phyloP scores from a whole-genome alignment of 1,284 basidiomycete genomes.

The Sphagnurus paluster region DNA sequence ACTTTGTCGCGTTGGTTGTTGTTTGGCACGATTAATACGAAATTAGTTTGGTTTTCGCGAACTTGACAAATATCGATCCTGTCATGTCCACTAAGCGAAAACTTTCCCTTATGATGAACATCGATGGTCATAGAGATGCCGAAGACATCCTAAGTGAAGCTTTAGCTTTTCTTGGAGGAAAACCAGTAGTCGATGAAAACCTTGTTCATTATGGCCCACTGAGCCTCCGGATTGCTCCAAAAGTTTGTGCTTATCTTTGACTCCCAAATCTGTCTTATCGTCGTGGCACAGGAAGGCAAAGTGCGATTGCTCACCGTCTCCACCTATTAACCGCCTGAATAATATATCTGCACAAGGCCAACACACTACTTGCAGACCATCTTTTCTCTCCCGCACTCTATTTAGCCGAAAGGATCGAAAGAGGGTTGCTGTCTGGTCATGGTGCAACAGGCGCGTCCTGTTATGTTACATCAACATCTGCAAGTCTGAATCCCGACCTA shows the following conservation, averaged over 20 bases:
- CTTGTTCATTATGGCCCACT: slow-evolving; percentile 49
- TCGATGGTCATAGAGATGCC: slow-evolving; percentile 21
- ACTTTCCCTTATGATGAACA: slow-evolving; percentile 5
- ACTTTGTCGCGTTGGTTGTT: slow-evolving; percentile 30
- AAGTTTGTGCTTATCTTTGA: slow-evolving; percentile 34
- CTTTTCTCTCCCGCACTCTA: slow-evolving; percentile 69
- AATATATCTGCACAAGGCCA: slow-evolving; percentile 44
- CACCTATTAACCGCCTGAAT: slow-evolving; percentile 17
- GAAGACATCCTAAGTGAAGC: slow-evolving; percentile 53
- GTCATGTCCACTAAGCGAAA: too few relatives aligned
- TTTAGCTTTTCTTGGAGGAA: slow-evolving; percentile 44
- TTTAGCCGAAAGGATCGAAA: slow-evolving; percentile 64
- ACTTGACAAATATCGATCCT: slow-evolving; percentile 2
- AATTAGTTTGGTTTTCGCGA: neutral
- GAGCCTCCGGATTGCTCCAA: slow-evolving; percentile 49
- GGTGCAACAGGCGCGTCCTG: slow-evolving; percentile 38
- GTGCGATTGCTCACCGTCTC: slow-evolving; percentile 24
- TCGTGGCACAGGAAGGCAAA: slow-evolving; percentile 51
- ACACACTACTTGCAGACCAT: slow-evolving; percentile 69
- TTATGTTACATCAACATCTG: neutral
- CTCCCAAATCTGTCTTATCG: neutral
- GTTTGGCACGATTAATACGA: slow-evolving; percentile 26
- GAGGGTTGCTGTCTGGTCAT: slow-evolving; percentile 42
- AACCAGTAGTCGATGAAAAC: slow-evolving; percentile 36
- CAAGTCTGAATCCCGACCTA: neutral